Evolutionary conservation across 768 basidiomycete species (phyloP), one percentile per base, ranked within the genome.

Genomic region (Mycena belliarum): DNA sequence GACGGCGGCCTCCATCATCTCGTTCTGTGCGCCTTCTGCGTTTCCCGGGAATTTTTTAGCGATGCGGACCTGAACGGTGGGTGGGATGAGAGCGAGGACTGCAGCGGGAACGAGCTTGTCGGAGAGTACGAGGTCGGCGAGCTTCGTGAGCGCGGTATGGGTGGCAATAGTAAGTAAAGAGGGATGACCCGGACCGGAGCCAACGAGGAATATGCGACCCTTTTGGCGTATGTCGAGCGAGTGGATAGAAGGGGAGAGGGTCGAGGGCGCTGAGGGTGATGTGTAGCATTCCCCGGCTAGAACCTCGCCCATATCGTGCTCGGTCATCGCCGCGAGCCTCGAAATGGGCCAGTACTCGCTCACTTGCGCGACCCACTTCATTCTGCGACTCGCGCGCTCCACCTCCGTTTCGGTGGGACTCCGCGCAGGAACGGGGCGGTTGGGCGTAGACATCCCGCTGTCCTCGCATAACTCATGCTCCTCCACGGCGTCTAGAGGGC

Each of bases 41-140:
- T 98, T 98, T 0, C 97, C 97, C 0, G 97, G 97, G 75, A 96
- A 98, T 68, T 99, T 99, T 63, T 89, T 88, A 18, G 97, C 97
- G 65, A 98, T 97, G 46, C 87, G 87, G 9, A 98, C 80, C 54
- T 87, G 81, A 0, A 88, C 82, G 25, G 76, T 72, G 7, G 78
- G 70, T 0, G 95, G 96, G 50, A 98, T 91, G 25, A 98, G 78
- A 0, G 82, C 86, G 20, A 99, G 85, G 10, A 99, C 89, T 9
- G 88, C 85, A 15, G 88, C 81, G 0, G 96, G 96, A 2, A 98
- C 96, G 26, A 99, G 89, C 67, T 99, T 99, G 75, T 99, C 97
- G 15, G 94, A 91, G 14, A 99, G 83, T 12, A 98, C 92, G 24
- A 97, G 76, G 62, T 96, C 87, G 2, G 95, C 93, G 26, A 85